These are phyloP conservation scores for Mycena galopus DNA, from an alignment of 768 basidiomycete genomes.

Conservation along the genomic window DNA sequence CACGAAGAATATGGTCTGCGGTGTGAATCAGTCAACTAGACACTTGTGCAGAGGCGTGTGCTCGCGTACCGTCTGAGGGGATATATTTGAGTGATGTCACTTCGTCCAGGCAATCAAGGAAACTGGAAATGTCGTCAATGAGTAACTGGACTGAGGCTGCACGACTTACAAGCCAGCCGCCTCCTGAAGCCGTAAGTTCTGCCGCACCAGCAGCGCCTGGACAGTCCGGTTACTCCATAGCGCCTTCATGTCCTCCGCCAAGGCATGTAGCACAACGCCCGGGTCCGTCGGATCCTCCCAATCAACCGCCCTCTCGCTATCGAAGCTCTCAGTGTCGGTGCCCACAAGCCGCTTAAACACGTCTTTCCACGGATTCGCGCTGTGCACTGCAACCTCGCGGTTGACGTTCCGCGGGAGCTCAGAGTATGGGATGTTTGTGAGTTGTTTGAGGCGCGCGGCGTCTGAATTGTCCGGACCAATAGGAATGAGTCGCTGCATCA, in stretches of 20 bases:
- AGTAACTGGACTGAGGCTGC: conserved; percentile 43
- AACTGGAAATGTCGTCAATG: conserved; percentile 60
- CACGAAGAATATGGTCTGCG: conserved; percentile 78
- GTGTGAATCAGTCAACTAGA: conserved; percentile 10
- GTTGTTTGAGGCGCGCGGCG: conserved; percentile 41
- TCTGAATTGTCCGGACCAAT: conserved; percentile 51
- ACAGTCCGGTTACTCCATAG: conserved; percentile 75
- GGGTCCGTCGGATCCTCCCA: conserved; percentile 69
- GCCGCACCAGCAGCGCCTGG: conserved; percentile 61
- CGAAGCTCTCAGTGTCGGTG: conserved; percentile 45
- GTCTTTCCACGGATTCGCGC: conserved; percentile 64
- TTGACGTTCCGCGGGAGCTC: conserved; percentile 44
- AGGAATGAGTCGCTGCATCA: conserved; percentile 71
- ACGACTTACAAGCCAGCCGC: conserved; percentile 74
- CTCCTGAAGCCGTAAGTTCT: conserved; percentile 74
- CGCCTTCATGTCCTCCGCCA: conserved; percentile 71
- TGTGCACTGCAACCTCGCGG: conserved; percentile 69
- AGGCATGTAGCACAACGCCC: conserved; percentile 67
- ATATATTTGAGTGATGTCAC: conserved; percentile 73
- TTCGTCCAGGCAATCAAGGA: conserved; percentile 74
- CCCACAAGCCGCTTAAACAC: conserved; percentile 54
- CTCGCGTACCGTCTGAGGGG: conserved; percentile 76
- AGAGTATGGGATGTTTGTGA: conserved; percentile 38
- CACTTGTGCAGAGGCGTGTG: background rate
- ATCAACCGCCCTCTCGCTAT: conserved; percentile 50